These are phyloP conservation scores for Stephanodiscus triporus DNA, from an alignment of 108 stramenopile species.

Conservation along the genomic window DNA sequence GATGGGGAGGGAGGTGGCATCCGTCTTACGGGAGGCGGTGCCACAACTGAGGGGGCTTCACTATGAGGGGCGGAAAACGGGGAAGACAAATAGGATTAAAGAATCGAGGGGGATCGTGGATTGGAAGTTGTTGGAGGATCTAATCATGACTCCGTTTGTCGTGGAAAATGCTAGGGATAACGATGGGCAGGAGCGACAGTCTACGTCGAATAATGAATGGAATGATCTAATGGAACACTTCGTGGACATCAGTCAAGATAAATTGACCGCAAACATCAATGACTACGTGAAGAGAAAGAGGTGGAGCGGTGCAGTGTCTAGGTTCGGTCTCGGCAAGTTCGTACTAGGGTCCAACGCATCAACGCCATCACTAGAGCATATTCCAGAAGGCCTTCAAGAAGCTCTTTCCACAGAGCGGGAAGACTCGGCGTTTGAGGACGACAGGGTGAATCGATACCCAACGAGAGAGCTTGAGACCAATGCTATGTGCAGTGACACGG, in stretches of 20 bases:
- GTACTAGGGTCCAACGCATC: background rate
- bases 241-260: slow-evolving; percentile 33
- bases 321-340: slow-evolving; percentile 14
- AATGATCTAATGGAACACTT: slow-evolving; percentile 29
- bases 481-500: slow-evolving; percentile 13
- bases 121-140: slow-evolving; percentile 15
- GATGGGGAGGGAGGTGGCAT: slow-evolving; percentile 38
- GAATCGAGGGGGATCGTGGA: background rate
- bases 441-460: background rate
- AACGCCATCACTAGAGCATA: background rate
- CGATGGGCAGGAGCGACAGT: background rate
- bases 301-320: slow-evolving; percentile 22
- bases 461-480: background rate
- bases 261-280: slow-evolving; percentile 22
- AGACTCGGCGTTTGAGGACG: background rate
- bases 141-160: slow-evolving; percentile 2
- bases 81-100: background rate
- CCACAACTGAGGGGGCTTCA: slow-evolving; percentile 9
- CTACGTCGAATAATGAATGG: slow-evolving; percentile 17
- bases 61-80: background rate
- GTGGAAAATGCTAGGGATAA: background rate
- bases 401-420: background rate
- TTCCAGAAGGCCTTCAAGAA: slow-evolving; percentile 3
- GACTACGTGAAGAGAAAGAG: slow-evolving; percentile 18
- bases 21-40: slow-evolving; percentile 20